phyloP scores from a whole-genome alignment of 192 early-diverging fungal species.

The Coemansia sp. region DNA sequence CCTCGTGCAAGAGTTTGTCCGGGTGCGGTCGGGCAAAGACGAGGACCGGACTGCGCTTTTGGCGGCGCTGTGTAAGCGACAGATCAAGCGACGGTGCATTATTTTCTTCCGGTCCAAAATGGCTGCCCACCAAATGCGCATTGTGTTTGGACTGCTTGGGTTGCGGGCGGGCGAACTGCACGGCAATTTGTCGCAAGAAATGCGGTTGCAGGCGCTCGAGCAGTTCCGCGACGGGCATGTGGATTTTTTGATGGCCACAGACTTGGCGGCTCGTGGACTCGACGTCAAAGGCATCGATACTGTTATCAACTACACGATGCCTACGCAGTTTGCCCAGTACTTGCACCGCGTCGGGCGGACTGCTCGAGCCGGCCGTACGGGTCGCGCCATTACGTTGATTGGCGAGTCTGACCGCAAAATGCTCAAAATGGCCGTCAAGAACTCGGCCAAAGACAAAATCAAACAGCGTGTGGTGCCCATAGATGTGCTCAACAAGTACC shows the following conservation, averaged over 20 bases:
- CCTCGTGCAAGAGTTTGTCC: conserved; percentile 93
- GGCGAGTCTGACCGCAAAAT: conserved; percentile 93
- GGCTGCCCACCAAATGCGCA: conserved; percentile 97
- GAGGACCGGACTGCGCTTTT: conserved; percentile 85
- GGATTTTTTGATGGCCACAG: conserved; percentile 92
- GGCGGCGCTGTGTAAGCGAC: conserved; percentile 77
- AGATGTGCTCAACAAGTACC: conserved; percentile 75
- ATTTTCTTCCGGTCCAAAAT: conserved; percentile 95
- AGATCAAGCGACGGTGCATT: conserved; percentile 77
- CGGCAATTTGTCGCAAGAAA: conserved; percentile 91
- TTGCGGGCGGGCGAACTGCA: conserved; percentile 90
- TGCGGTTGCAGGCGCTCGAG: conserved; percentile 87
- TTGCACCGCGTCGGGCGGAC: conserved; percentile 96
- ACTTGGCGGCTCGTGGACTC: conserved; percentile 94
- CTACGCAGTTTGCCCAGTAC: conserved; percentile 87
- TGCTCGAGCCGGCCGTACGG: conserved; percentile 84
- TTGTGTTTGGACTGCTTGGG: conserved; percentile 89
- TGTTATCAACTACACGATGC: conserved; percentile 99
- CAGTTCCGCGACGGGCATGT: conserved; percentile 82
- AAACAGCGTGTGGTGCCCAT: conserved; percentile 88
- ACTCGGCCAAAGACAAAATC: conserved; percentile 69
- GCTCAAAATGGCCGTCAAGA: conserved; percentile 90
- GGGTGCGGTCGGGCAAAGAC: conserved; percentile 84
- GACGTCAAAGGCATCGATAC: conserved; percentile 96
- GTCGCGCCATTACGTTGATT: conserved; percentile 86